These are phyloP conservation scores for Beta macrorhiza DNA, from an alignment of 179 eudicot genomes.

Conservation along the genomic window DNA sequence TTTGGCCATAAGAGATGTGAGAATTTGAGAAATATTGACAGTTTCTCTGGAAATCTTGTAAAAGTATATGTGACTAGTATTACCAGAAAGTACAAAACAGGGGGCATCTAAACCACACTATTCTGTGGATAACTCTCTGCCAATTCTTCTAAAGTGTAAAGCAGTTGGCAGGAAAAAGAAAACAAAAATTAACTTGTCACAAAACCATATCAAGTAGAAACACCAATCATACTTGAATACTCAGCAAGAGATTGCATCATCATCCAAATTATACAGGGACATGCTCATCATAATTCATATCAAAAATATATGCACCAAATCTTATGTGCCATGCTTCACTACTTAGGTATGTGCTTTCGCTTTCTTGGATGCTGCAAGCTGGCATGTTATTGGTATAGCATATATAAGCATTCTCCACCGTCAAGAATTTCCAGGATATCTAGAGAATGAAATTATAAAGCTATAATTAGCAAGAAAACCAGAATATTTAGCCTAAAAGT, in stretches of 20 bases:
- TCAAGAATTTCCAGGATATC: neutral
- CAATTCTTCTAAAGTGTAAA: neutral
- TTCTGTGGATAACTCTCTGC: too few relatives aligned
- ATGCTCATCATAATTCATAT: neutral
- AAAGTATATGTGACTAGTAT: too few relatives aligned
- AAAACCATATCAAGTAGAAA: neutral
- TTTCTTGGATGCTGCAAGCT: slow-evolving; percentile 21
- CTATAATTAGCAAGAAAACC: neutral
- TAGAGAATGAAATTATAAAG: neutral
- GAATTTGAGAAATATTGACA: too few relatives aligned
- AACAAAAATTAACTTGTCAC: neutral
- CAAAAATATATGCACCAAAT: slow-evolving; percentile 13
- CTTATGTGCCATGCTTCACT: slow-evolving; percentile 12
- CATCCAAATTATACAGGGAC: slow-evolving; percentile 4
- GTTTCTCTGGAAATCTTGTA: too few relatives aligned
- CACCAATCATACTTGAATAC: neutral
- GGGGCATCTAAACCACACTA: neutral
- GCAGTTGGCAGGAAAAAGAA: neutral
- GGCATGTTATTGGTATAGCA: neutral
- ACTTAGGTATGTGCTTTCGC: neutral
- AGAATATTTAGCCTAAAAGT: slow-evolving; percentile 15
- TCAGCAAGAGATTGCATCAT: slow-evolving; percentile 11
- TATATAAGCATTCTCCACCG: slow-evolving; percentile 1
- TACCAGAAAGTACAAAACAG: too few relatives aligned
- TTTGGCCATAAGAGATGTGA: too few relatives aligned